Base-by-base conservation (phyloP, 345 rosid genomes). In the Ceriops tagal region DNA sequence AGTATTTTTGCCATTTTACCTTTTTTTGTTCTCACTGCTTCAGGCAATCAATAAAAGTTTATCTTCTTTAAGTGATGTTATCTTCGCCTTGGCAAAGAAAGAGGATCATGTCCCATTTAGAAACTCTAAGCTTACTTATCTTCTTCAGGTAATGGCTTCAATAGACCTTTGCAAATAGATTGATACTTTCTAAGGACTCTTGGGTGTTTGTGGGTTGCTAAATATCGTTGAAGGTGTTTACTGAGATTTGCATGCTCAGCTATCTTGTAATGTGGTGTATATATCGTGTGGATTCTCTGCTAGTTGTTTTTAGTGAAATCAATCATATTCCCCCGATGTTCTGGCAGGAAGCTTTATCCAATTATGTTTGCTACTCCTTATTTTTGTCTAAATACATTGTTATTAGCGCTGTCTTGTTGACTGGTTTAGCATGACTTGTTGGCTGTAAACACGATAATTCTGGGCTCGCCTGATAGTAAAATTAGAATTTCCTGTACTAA, bases 21-120 rank as follows among this genome's bases (percentile, higher is more conserved):
- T 64, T n/a, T 65, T 65, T 58, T 60, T 13, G 18, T 34, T 34
- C 37, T 19, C 19, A 15, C 59, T 56, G 13, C 59, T 9, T 74
- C 84, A 95, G 99, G 91, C 99, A 47, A 95, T 95, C 79, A 95
- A 92, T 70, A 95, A 83, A 84, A 95, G 99, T 64, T 78, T 95
- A 65, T 92, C 99, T 26, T 92, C 91, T 60, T 75, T 95, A 64
- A 89, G 96, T 1, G 97, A 95, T 80, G 97, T 90, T 61, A 89
- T 95, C 70, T 95, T 95, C 79, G 81, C 97, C 19, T 70, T 92
- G 83, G 99, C 91, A 52, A 95, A 88, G 85, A 95, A 87, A 74
- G 99, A 95, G 66, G 99, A 95, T 62, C 90, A 92, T 69, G 87
- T 92, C 32, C 97, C 99, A 46, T 95, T 83, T 73, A 80, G 97